Percentiles rank a stretch among this genome's conserved stretches.
These are phyloP conservation scores for Cadophora luteo-olivacea DNA, from an alignment of 2,329 filamentous ascomycete genomes.

Conservation along the genomic window DNA sequence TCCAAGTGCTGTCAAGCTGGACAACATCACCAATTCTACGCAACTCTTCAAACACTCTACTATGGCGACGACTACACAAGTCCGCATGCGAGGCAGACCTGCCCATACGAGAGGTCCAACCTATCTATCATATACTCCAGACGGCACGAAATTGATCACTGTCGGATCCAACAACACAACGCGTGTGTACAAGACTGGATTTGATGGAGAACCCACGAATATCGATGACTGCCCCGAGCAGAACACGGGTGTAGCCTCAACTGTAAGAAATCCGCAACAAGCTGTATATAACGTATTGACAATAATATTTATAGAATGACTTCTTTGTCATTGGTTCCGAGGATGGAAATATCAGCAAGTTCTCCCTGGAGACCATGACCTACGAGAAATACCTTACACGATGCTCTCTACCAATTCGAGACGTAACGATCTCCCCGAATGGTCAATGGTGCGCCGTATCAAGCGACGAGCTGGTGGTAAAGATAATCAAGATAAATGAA, in stretches of 20 bases:
- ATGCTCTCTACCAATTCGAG: constrained; percentile 84
- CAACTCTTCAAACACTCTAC: constrained; percentile 21
- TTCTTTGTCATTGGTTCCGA: constrained; percentile 91
- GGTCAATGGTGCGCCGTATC: constrained; percentile 89
- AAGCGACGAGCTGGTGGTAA: constrained; percentile 94
- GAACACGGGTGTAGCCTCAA: constrained; percentile 79
- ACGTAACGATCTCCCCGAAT: constrained; percentile 83
- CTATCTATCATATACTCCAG: constrained; percentile 86
- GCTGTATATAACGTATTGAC: constrained; percentile 20
- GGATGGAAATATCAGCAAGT: constrained; percentile 94
- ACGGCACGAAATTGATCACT: constrained; percentile 86
- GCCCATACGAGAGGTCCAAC: constrained; percentile 86
- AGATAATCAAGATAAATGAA: constrained; percentile 83
- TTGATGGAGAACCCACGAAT: constrained; percentile 89
- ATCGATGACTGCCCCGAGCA: constrained; percentile 91
- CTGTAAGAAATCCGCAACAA: constrained; percentile 49
- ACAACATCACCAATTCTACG: constrained; percentile 23
- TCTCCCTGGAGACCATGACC: constrained; percentile 75
- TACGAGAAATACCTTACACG: constrained; percentile 86
- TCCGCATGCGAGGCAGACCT: constrained; percentile 67
- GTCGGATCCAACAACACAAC: constrained; percentile 94
- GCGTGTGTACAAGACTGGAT: constrained; percentile 89
- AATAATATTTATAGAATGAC: constrained; percentile 60
- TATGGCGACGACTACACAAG: constrained; percentile 45
- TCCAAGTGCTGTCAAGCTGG: constrained; percentile 26